phyloP scores from a whole-genome alignment of 148 eudicot genomes.

The Gaultheria prostrata region DNA sequence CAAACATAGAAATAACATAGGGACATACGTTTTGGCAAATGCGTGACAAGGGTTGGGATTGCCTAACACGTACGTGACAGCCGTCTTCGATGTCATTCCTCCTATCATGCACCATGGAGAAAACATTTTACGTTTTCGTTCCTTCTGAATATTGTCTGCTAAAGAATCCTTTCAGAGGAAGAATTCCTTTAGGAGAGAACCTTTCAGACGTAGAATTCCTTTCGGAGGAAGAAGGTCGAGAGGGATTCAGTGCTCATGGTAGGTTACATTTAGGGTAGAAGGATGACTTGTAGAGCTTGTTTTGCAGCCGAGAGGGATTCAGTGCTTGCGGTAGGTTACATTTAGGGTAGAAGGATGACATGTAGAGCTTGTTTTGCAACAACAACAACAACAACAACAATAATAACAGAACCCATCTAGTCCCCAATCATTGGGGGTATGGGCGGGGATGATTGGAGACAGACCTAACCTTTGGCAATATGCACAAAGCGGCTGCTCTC shows the following conservation, averaged over 20 bases:
- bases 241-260: background rate
- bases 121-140: background rate
- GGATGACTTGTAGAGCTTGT: background rate
- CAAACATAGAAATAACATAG: no score
- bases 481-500: no score
- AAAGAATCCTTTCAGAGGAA: background rate
- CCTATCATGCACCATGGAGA: background rate
- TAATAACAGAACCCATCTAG: no score
- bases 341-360: no score
- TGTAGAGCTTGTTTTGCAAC: no score
- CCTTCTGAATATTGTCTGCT: background rate
- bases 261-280: background rate
- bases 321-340: no score
- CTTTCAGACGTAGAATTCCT: background rate
- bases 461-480: no score
- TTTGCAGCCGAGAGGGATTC: no score
- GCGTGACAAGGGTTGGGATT: background rate
- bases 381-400: no score
- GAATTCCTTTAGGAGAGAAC: background rate
- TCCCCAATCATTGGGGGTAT: no score
- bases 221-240: background rate
- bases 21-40: background rate
- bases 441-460: no score
- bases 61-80: background rate
- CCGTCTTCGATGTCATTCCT: background rate